A percentile compares a stretch with the other conserved stretches of the same genome.
phyloP scores from a whole-genome alignment of 2,329 filamentous ascomycete species.

The Trichoderma breve region DNA sequence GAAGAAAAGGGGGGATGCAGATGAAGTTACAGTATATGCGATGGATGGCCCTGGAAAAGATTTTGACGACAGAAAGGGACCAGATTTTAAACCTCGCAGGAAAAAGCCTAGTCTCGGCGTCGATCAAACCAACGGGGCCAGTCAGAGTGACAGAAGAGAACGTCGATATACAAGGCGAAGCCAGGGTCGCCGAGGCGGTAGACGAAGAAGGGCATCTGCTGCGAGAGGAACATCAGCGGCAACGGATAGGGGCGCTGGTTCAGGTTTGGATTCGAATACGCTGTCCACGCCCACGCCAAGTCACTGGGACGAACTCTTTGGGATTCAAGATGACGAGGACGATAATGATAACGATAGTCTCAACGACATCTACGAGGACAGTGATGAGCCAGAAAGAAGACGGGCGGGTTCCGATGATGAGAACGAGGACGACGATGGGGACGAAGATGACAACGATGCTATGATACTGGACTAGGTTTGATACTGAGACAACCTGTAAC shows the following conservation, averaged over 20 bases:
- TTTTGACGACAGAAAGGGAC: conserved; percentile 42
- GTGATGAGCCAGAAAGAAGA: conserved; percentile 13
- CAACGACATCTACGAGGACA: conserved; percentile 28
- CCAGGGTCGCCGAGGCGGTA: conserved; percentile 5
- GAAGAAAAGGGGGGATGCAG: conserved; percentile 60
- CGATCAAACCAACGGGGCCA: conserved; percentile 28
- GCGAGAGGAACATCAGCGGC: conserved; percentile 13
- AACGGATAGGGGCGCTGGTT: conserved; percentile 13
- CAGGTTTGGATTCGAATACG: neutral
- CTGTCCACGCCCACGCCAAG: conserved; percentile 38
- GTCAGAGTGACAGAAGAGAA: neutral
- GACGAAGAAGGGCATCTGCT: conserved; percentile 20
- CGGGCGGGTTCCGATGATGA: neutral
- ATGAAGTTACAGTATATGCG: conserved; percentile 62
- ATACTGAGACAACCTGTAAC: neutral
- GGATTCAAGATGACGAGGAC: conserved; percentile 25
- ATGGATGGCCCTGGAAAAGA: conserved; percentile 42
- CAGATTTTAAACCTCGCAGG: conserved; percentile 39
- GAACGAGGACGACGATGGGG: conserved; percentile 9
- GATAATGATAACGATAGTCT: conserved; percentile 28
- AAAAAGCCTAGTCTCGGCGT: conserved; percentile 22
- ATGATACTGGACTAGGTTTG: conserved; percentile 1
- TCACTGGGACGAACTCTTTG: conserved; percentile 35
- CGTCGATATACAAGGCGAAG: conserved; percentile 24
- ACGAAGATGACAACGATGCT: conserved; percentile 11